Conservation (phyloP, 2,329 filamentous ascomycete species). For the Talaromyces funiculosus region DNA sequence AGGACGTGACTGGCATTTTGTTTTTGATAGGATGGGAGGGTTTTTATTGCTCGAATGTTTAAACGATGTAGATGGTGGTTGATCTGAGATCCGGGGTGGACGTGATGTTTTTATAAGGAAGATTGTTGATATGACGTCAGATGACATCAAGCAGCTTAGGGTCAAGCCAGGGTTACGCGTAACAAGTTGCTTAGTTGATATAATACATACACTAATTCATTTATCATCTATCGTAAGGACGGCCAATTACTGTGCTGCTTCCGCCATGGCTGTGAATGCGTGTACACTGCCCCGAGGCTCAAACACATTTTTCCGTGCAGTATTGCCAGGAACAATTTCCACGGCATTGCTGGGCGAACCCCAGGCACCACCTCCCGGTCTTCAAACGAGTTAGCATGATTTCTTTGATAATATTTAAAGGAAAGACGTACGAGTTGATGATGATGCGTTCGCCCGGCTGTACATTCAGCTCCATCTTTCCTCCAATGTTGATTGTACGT, state of each 20-base stretch:
- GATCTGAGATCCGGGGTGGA: no score
- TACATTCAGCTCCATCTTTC: constrained; percentile 19
- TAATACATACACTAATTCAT: neutral
- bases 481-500: constrained; percentile 19
- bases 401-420: neutral
- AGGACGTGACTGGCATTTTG: neutral
- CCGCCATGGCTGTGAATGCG: constrained; percentile 7
- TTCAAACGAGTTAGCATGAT: neutral
- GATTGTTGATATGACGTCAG: neutral
- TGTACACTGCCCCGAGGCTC: constrained; percentile 11
- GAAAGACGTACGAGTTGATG: constrained; percentile 10
- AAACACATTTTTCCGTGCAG: constrained; percentile 1
- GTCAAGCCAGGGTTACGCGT: neutral
- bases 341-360: neutral
- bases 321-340: neutral
- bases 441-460: constrained; percentile 10
- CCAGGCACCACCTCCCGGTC: constrained; percentile 12
- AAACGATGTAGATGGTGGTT: neutral
- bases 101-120: neutral
- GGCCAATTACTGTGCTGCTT: constrained; percentile 2
- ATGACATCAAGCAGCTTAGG: neutral
- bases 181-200: neutral
- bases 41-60: neutral
- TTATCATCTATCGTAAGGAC: neutral
- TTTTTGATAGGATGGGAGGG: neutral